These are phyloP conservation scores for Vanderwaltozyma verrucispora DNA, from an alignment of 805 yeast genomes.

Conservation along the genomic window DNA sequence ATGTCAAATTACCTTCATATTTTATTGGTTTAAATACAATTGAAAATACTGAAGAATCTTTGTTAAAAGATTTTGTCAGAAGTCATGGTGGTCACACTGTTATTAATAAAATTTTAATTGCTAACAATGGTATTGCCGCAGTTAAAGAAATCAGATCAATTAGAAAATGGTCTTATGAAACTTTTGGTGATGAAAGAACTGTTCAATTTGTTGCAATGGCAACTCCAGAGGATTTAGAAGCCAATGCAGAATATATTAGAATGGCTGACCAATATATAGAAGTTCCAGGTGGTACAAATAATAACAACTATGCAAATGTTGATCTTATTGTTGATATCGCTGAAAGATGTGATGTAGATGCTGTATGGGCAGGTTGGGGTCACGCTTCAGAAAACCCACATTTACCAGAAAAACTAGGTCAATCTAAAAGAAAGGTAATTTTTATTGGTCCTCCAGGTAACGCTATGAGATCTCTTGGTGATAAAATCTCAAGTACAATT, in stretches of 20 bases:
- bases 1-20: conserved; percentile 48
- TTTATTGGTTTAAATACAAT: conserved; percentile 78
- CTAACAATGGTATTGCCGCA: conserved; percentile 99
- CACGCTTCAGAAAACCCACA: conserved; percentile 98
- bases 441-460: conserved; percentile 99
- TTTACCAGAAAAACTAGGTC: conserved; percentile 88
- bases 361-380: conserved; percentile 99
- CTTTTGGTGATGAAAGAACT: conserved; percentile 93
- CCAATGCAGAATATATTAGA: conserved; percentile 95
- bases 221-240: conserved; percentile 96
- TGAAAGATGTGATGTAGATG: conserved; percentile 92
- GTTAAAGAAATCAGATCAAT: conserved; percentile 96
- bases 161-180: conserved; percentile 98
- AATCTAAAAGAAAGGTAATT: conserved; percentile 80
- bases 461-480: conserved; percentile 99
- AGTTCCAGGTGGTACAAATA: conserved; percentile 99
- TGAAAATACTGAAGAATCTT: conserved; percentile 64
- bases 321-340: conserved; percentile 95
- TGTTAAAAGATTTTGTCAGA: conserved; percentile 73
- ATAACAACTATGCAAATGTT: conserved; percentile 96
- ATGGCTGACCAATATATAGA: conserved; percentile 99
- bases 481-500: conserved; percentile 92
- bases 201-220: conserved; percentile 97
- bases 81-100: conserved; percentile 92
- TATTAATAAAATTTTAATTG: conserved; percentile 77